Evolutionary conservation across 2,329 filamentous ascomycete species (phyloP), one percentile per base, ranked within the genome.

Genomic region (Ophiostoma tasmaniense): DNA sequence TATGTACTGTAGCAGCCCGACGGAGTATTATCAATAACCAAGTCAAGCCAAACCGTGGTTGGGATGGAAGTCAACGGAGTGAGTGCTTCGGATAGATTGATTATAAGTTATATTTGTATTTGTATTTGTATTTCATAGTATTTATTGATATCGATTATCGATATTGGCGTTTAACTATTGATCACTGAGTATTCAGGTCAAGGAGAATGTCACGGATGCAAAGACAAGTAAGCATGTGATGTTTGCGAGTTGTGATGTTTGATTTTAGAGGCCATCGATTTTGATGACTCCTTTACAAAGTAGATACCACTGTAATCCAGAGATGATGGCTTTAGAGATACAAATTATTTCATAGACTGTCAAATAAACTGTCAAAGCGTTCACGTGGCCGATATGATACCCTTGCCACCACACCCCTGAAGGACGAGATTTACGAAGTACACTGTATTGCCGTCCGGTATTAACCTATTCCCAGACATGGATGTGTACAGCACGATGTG

Each of bases 351-450:
- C 13, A 45, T 45, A 20, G n/a, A 45, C 42, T n/a, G 42, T 45
- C 42, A 17, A 14, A 45, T 20, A 45, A 45, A n/a, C 42, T 7
- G 42, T 45, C 42, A 45, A 45, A 45, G 42, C 42, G 42, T 45
- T 45, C 42, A 45, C 42, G 42, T 45, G 42, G 42, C 42, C 17
- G 42, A 55, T 22, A 55, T 22, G n/a, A n/a, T 55, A 25, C 10
- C 50, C 50, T 55, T 11, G 50, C 50, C 50, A 55, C 50, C 50
- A 6, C 8, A 55, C 50, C 50, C 50, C 22, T 55, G 50, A 55
- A 55, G 50, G 50, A 55, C 50, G 50, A 55, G 50, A 55, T 22
- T 55, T 55, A 55, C n/a, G n/a, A n/a, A n/a, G n/a, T n/a, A n/a
- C 50, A 13, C n/a, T 59, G 52, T 30, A 59, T 61, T 30, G n/a